Base-by-base conservation (phyloP, 2,329 filamentous ascomycete genomes). In the Penicillium sp. region DNA sequence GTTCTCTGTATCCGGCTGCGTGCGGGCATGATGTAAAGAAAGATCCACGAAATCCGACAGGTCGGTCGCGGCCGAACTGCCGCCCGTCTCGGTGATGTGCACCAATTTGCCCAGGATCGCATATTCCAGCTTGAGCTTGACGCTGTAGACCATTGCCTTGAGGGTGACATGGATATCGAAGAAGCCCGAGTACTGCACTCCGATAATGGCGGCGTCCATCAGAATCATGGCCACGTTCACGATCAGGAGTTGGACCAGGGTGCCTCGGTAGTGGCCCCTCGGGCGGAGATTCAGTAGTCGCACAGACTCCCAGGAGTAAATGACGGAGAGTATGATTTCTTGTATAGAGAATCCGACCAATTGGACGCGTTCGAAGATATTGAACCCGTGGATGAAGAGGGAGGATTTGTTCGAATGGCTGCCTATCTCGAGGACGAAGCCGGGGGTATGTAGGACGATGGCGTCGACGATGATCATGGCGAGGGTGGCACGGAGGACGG, bases 261-360 rank as follows among this genome's bases (percentile, higher is more conserved):
- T 69, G 42, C 63, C 62, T 48, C 64, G 65, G 29, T 68, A 68
- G 38, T 66, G 60, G 8, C 63, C 61, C 28, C 70, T 63, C 3
- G 68, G 67, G 40, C 75, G 69, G 3, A 73, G 55, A 3, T 68
- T 69, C 34, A 79, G 65, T 8, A 79, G 65, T 71, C 67, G 71
- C 39, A 75, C 61, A 0, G 77, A 76, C 54, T 79, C 75, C 53
- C 61, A 63, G 37, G 80, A 77, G 57, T 78, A 80, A 13, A 78
- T 63, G 0, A 64, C 58, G 1, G 77, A 78, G 38, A 80, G 70
- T 32, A 78, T 67, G 33, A 73, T 63, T 53, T 81, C 78, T 60
- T 80, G 77, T 6, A 78, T 33, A 49, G 74, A 78, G 60, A 80
- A 80, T 8, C 76, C 67, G 3, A 74, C 72, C 43, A 80, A 69